Evolutionary conservation across 2,329 filamentous ascomycete genomes (phyloP).

Genomic region (Hypoxylon sp.): DNA sequence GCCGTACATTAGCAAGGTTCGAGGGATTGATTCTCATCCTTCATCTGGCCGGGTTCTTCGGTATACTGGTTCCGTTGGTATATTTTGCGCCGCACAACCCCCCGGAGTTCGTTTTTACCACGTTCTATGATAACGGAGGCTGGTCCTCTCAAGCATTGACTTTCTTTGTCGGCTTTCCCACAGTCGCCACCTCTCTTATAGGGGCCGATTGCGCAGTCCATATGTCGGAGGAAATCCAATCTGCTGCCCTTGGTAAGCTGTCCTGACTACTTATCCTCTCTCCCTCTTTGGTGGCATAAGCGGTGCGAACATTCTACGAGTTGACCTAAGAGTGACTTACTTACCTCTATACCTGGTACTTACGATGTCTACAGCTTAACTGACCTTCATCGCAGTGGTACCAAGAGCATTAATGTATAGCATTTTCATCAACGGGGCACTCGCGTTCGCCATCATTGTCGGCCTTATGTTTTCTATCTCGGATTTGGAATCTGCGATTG

Average conservation of each 20-base stretch:
- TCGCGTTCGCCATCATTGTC: slow-evolving; percentile 47
- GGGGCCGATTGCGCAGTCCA: slow-evolving; percentile 46
- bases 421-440: slow-evolving; percentile 46
- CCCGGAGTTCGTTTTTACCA: slow-evolving; percentile 59
- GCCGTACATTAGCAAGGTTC: slow-evolving; percentile 43
- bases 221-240: slow-evolving; percentile 49
- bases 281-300: neutral
- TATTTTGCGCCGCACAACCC: slow-evolving; percentile 54
- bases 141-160: slow-evolving; percentile 62
- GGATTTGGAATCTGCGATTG: slow-evolving; percentile 43
- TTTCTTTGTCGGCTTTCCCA: slow-evolving; percentile 52
- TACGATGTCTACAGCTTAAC: neutral
- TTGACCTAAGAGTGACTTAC: neutral
- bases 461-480: slow-evolving; percentile 47
- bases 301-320: neutral
- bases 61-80: slow-evolving; percentile 53
- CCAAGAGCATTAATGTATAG: slow-evolving; percentile 46
- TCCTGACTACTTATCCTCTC: neutral
- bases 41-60: slow-evolving; percentile 59
- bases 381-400: slow-evolving; percentile 33
- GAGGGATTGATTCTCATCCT: slow-evolving; percentile 48
- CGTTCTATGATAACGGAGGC: slow-evolving; percentile 61
- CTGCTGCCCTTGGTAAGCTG: slow-evolving; percentile 28
- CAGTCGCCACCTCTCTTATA: slow-evolving; percentile 34
- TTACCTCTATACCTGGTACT: too few relatives aligned